These are phyloP conservation scores for Termitomyces bulborhizus DNA, from an alignment of 768 basidiomycete genomes.

Conservation along the genomic window DNA sequence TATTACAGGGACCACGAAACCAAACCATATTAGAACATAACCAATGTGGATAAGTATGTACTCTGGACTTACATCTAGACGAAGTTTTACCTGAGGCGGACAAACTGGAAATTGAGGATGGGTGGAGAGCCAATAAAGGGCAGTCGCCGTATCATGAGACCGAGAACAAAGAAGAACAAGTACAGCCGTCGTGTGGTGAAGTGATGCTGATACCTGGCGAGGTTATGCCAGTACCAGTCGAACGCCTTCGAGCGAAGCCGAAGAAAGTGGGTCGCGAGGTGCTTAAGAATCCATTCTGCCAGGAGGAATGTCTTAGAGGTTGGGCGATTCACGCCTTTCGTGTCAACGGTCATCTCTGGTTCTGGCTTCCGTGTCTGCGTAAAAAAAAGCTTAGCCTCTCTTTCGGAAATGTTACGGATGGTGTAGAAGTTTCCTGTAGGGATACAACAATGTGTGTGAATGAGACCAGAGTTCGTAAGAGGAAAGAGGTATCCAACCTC, in stretches of 20 bases:
- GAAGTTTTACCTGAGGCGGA: conserved; percentile 9
- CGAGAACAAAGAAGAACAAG: conserved; percentile 17
- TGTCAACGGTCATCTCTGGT: neutral
- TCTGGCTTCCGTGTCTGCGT: conserved; percentile 68
- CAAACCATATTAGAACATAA: neutral
- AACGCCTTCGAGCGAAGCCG: conserved; percentile 8
- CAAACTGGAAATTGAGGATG: conserved; percentile 18
- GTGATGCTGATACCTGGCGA: conserved; percentile 13
- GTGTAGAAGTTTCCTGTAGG: conserved; percentile 79
- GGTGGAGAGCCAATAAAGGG: conserved; percentile 19
- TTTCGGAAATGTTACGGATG: conserved; percentile 80
- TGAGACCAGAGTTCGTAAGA: neutral
- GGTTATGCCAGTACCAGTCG: conserved; percentile 14
- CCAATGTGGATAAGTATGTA: neutral
- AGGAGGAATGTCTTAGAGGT: conserved; percentile 13
- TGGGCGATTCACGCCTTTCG: conserved; percentile 8
- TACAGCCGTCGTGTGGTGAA: conserved; percentile 13
- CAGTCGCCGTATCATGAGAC: conserved; percentile 16
- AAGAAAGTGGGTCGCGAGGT: conserved; percentile 5
- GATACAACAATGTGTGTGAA: neutral
- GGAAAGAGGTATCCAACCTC: conserved; percentile 43
- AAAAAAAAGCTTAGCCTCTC: conserved; percentile 84
- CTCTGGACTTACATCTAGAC: neutral
- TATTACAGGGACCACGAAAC: neutral
- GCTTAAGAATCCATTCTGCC: conserved; percentile 15